Evolutionary conservation across 1,284 basidiomycete species (phyloP).

Genomic region (Fistulinella staudtii): DNA sequence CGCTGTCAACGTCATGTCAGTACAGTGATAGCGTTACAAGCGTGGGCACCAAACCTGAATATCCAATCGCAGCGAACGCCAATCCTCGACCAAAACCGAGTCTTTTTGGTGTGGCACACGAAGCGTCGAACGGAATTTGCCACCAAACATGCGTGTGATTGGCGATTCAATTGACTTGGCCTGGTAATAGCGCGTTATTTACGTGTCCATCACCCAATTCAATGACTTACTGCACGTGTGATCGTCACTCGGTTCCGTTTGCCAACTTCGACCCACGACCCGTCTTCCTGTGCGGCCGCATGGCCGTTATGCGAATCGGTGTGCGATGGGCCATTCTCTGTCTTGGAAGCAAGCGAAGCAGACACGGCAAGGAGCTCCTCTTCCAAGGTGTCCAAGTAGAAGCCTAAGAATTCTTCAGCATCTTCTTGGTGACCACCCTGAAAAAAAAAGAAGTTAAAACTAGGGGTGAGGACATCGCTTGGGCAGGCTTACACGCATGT

Average conservation of each 20-base stretch:
- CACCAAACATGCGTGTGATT: constrained; percentile 90
- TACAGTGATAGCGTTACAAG: too few species aligned
- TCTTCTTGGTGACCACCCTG: constrained; percentile 95
- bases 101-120: constrained; percentile 81
- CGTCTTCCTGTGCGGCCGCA: constrained; percentile 46
- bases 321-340: constrained; percentile 9
- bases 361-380: constrained; percentile 82
- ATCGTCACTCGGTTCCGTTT: constrained; percentile 84
- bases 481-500: constrained; percentile 70
- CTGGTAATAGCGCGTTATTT: constrained; percentile 34
- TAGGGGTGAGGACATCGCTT: neutral
- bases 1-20: constrained; percentile 40
- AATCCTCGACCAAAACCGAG: constrained; percentile 89
- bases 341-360: constrained; percentile 40
- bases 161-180: constrained; percentile 82
- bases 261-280: constrained; percentile 88
- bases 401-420: constrained; percentile 98
- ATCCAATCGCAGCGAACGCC: constrained; percentile 86
- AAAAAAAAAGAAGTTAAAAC: constrained; percentile 1
- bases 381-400: constrained; percentile 93
- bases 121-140: constrained; percentile 87
- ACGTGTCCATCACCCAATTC: neutral
- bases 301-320: constrained; percentile 12
- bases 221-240: constrained; percentile 66
- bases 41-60: constrained; percentile 58